Evolutionary conservation across 352 stramenopile genomes (phyloP).

Genomic region (Phytopythium mirpurense): DNA sequence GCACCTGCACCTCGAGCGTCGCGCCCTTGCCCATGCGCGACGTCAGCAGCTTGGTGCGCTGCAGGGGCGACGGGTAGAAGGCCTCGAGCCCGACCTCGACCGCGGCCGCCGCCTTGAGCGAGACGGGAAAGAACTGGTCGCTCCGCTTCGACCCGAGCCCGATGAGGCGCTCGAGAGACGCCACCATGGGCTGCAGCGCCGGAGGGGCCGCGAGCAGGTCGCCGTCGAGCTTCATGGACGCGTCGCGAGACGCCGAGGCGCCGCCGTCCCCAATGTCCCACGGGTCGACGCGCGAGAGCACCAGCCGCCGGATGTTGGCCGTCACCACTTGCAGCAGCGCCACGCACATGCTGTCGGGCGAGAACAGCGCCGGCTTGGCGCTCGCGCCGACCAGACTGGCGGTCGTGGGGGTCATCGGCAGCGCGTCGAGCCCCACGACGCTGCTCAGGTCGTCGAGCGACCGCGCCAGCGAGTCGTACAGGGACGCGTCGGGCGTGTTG

Average conservation of each 20-base stretch:
- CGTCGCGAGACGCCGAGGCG: slow-evolving; percentile 37
- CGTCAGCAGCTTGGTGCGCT: slow-evolving; percentile 75
- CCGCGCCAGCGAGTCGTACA: slow-evolving; percentile 22
- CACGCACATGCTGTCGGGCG: slow-evolving; percentile 62
- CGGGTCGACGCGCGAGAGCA: slow-evolving; percentile 74
- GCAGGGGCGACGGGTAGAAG: slow-evolving; percentile 81
- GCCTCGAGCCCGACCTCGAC: slow-evolving; percentile 85
- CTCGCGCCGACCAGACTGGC: not conserved
- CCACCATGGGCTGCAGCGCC: slow-evolving; percentile 57
- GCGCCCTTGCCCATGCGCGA: slow-evolving; percentile 80
- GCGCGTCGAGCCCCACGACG: not conserved
- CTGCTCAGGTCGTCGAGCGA: slow-evolving; percentile 17
- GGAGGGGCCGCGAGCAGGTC: slow-evolving; percentile 52
- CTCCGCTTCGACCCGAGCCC: slow-evolving; percentile 72
- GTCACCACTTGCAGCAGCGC: slow-evolving; percentile 72
- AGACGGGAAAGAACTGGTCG: slow-evolving; percentile 75
- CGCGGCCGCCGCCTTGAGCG: slow-evolving; percentile 74
- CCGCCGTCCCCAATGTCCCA: slow-evolving; percentile 53
- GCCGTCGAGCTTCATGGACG: slow-evolving; percentile 44
- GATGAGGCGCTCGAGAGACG: slow-evolving; percentile 72
- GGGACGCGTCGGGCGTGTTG: not conserved
- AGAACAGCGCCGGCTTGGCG: slow-evolving; percentile 20
- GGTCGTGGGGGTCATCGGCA: slow-evolving; percentile 1
- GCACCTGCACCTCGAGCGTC: slow-evolving; percentile 81
- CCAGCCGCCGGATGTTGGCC: slow-evolving; percentile 75